Conservation (phyloP, 2,329 filamentous ascomycete species). For the Ophiostoma tasmaniense region DNA sequence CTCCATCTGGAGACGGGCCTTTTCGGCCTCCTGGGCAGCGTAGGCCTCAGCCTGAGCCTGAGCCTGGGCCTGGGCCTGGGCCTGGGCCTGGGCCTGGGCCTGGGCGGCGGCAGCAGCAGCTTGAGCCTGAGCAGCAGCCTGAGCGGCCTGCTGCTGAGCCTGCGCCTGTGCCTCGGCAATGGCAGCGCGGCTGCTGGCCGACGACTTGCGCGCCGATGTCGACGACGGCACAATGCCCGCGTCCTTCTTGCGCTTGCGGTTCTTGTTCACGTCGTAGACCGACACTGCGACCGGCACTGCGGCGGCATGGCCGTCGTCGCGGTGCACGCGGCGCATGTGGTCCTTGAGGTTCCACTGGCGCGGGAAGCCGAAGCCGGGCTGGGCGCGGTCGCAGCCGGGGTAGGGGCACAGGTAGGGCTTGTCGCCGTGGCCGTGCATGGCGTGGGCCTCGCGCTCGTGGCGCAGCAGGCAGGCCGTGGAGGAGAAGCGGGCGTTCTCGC, state of each 20-base stretch:
- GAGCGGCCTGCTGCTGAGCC: constrained; percentile 1
- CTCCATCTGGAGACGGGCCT: constrained; percentile 35
- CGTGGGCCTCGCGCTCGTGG: constrained; percentile 91
- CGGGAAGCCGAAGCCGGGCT: constrained; percentile 80
- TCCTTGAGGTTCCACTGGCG: constrained; percentile 93
- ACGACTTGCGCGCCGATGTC: constrained; percentile 24
- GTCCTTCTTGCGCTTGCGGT: constrained; percentile 52
- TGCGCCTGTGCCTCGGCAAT: background rate
- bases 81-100: constrained; percentile 1
- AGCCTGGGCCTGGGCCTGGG: background rate
- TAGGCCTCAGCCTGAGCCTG: constrained; percentile 10
- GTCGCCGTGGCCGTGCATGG: constrained; percentile 88
- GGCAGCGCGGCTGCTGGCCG: constrained; percentile 23
- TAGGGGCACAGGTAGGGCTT: constrained; percentile 88
- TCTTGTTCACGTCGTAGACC: constrained; percentile 31
- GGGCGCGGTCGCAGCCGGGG: constrained; percentile 75
- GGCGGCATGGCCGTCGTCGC: constrained; percentile 38
- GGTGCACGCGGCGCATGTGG: constrained; percentile 94
- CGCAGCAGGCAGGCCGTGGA: constrained; percentile 91
- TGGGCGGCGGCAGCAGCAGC: background rate
- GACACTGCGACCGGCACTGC: background rate
- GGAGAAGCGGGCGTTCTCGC: constrained; percentile 81
- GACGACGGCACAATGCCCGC: constrained; percentile 25
- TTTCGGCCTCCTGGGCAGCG: constrained; percentile 31
- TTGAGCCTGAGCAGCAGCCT: background rate